Conservation (phyloP, 306 rosid species). For the Calophaca sinica region DNA sequence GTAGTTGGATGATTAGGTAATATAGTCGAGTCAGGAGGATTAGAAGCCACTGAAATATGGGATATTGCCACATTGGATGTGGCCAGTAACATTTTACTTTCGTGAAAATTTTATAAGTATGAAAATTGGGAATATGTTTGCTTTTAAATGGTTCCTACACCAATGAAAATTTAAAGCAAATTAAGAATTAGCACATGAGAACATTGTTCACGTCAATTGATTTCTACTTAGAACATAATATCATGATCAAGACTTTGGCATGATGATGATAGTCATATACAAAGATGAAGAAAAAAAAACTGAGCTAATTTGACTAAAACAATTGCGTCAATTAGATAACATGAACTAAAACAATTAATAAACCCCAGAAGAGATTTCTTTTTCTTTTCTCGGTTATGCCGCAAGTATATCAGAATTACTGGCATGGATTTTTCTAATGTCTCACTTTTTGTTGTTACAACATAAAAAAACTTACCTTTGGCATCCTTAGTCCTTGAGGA, state of each 20-base stretch:
- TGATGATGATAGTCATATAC: neutral
- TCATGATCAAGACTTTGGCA: conserved; percentile 1
- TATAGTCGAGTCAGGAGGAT: neutral
- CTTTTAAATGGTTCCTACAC: neutral
- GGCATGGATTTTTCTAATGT: too few species aligned
- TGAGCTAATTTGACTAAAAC: neutral
- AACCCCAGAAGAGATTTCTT: too few species aligned
- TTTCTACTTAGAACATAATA: conserved; percentile 1
- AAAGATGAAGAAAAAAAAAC: neutral
- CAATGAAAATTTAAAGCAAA: neutral
- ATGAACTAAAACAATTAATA: too few species aligned
- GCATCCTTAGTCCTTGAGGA: too few species aligned
- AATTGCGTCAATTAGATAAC: too few species aligned
- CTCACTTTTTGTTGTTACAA: too few species aligned
- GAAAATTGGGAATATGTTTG: neutral
- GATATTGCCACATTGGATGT: neutral
- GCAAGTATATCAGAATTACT: too few species aligned
- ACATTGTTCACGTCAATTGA: conserved; percentile 5
- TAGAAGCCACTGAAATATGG: neutral
- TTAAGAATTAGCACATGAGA: conserved; percentile 15
- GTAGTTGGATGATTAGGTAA: neutral
- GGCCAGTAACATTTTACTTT: neutral
- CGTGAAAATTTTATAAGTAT: neutral
- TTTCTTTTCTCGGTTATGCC: too few species aligned
- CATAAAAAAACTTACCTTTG: too few species aligned